These are phyloP conservation scores for Asterionellopsis glacialis DNA, from an alignment of 108 stramenopile genomes.

Conservation along the genomic window DNA sequence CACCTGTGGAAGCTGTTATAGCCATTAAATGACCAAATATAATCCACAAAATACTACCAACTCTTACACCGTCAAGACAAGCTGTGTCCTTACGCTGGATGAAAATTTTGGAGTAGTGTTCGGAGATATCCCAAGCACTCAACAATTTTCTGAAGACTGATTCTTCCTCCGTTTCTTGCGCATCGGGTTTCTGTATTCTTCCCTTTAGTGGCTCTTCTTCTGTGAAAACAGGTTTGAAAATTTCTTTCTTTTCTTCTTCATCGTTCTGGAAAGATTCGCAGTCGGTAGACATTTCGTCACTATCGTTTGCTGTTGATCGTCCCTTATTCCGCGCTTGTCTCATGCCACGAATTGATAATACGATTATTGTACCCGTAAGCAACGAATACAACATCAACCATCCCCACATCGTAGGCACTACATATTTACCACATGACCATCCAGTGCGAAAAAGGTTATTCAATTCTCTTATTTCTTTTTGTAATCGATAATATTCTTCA, in stretches of 20 bases:
- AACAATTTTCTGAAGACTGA: slow-evolving; percentile 2
- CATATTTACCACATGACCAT: slow-evolving; percentile 48
- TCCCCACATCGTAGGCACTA: too few species aligned
- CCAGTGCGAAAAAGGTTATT: slow-evolving; percentile 41
- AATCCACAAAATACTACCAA: slow-evolving; percentile 45
- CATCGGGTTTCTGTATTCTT: slow-evolving; percentile 13
- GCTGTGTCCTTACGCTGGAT: slow-evolving; percentile 27
- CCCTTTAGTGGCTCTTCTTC: neutral
- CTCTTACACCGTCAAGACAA: slow-evolving; percentile 43
- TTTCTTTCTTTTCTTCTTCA: slow-evolving; percentile 15
- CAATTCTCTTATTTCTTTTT: slow-evolving; percentile 28
- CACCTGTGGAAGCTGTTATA: slow-evolving; percentile 34
- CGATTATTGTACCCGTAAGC: too few species aligned
- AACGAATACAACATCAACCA: too few species aligned
- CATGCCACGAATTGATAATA: too few species aligned
- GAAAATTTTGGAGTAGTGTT: slow-evolving; percentile 7
- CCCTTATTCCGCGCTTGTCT: too few species aligned
- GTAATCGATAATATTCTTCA: slow-evolving; percentile 23
- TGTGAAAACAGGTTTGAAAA: too few species aligned
- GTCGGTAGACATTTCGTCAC: neutral
- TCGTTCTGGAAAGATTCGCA: neutral
- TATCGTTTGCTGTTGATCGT: neutral
- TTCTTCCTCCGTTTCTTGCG: neutral
- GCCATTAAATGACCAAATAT: slow-evolving; percentile 49
- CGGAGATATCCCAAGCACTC: slow-evolving; percentile 25